Evolutionary conservation across 805 yeast species (phyloP), one percentile per base, ranked within the genome.

Genomic region (Metschnikowia vanudenii): DNA sequence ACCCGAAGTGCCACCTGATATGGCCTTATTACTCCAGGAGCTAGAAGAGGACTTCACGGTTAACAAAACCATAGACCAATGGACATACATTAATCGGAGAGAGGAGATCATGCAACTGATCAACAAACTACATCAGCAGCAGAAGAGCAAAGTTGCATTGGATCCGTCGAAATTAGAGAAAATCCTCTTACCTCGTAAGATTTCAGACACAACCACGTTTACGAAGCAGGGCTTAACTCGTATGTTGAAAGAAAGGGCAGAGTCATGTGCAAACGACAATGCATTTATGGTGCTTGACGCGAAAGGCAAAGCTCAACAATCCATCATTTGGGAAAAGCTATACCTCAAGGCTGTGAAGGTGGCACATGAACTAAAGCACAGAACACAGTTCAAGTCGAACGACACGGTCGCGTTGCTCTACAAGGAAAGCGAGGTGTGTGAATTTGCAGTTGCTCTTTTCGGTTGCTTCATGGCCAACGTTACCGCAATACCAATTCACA

Each of bases 391-490:
- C 26, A 85, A 83, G 60, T 80, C 87, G 29, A 89, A 88, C 56
- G 97, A 89, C 61, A 76, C 96, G 30, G 96, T 92, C 0, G 80
- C 88, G 28, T 70, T 94, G 36, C 77, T 95, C 55, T 94, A 90
- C 61, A 89, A 87, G 56, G 89, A 85, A 47, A 76, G 77, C 26
- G 98, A 94, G 63, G 82, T 88, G 2, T 76, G 87, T 11, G 98
- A 94, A 52, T 92, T 91, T 62, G 79, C 88, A 0, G 80, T 87
- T 1, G 95, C 98, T 0, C 64, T 94, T 17, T 78, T 89, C 62
- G 99, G 97, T 6, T 91, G 97, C 61, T 88, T 92, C 54, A 71
- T 92, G 46, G 96, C 97, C 1, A 96, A 96, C 2, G 85, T 89
- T 38, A 91, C 94, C 2, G 98, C 98, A 0, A 92, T 94, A 4